Base-by-base conservation (phyloP, 2,329 filamentous ascomycete species). In the Sclerotinia nivalis region DNA sequence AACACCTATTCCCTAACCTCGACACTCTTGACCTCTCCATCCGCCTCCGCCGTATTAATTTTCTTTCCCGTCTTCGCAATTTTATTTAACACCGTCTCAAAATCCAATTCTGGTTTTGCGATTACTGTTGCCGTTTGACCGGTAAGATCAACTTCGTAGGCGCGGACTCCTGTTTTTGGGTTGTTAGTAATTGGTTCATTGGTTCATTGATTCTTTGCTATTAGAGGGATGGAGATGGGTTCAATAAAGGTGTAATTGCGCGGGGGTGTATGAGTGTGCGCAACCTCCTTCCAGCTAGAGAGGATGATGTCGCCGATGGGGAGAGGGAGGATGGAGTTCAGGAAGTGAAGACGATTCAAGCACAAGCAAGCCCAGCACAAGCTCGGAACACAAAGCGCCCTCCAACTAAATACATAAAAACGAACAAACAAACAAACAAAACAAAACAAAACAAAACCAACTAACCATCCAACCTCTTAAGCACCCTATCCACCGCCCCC, bases 31-130 rank as follows among this genome's bases (percentile, higher is more conserved):
- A 80, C 79, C 71, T 86, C 84, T 68, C 91, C 91, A 78, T 94
- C 91, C 34, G 86, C 90, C 83, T 89, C 87, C 75, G 86, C 91
- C 40, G 86, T 89, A 82, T 91, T 96, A 79, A 97, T 89, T 78
- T 91, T 91, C 88, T 97, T 97, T 78, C 94, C 94, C 18, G 94
- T 97, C 89, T 97, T 97, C 86, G 91, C 89, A 81, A 97, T 97
- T 80, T 92, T 96, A 79, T 87, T 86, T 72, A 97, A 88, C 71
- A 97, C 92, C 2, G 88, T 92, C 74, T 93, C 88, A 84, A 95
- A 97, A 70, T 87, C 84, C 73, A 96, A 85, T 69, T 82, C 84
- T 5, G 88, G 84, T 74, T 89, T 87, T 73, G 93, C 88, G 75
- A 91, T 84, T 75, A 98, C 87, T 74, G 89, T 89, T 74, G 93